phyloP scores from a whole-genome alignment of 2,329 filamentous ascomycete genomes.

The Colletotrichum costaricense region DNA sequence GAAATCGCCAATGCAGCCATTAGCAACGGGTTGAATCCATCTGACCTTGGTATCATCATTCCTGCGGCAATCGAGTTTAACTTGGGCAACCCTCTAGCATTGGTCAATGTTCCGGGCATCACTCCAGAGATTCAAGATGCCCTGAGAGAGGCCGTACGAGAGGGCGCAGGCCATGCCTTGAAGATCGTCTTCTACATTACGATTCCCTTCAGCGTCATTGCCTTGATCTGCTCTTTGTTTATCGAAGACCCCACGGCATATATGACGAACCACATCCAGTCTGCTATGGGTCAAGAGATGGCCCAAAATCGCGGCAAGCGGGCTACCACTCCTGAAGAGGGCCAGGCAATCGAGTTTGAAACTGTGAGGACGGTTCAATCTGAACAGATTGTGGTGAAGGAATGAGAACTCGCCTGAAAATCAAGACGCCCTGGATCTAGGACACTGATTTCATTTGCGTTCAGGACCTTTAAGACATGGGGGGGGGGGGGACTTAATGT shows the following conservation, averaged over 20 bases:
- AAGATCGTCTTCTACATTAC: constrained; percentile 33
- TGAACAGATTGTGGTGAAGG: neutral
- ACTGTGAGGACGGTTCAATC: neutral
- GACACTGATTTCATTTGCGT: neutral
- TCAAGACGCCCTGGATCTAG: neutral
- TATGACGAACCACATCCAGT: constrained; percentile 37
- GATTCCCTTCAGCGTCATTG: constrained; percentile 29
- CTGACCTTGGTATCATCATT: constrained; percentile 39
- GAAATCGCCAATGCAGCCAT: constrained; percentile 44
- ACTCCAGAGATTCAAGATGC: constrained; percentile 29
- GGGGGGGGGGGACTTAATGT: neutral
- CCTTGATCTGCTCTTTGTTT: constrained; percentile 15
- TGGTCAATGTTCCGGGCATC: constrained; percentile 34
- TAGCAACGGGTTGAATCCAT: constrained; percentile 39
- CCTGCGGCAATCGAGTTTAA: constrained; percentile 45
- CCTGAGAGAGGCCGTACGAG: constrained; percentile 13
- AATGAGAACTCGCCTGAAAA: neutral
- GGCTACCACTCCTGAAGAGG: neutral
- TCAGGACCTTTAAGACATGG: neutral
- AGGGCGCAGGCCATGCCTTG: constrained; percentile 30
- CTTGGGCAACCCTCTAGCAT: constrained; percentile 41
- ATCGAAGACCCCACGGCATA: constrained; percentile 33
- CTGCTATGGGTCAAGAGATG: constrained; percentile 25
- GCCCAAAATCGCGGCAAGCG: neutral
- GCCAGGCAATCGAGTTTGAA: constrained; percentile 23